A percentile compares a stretch with the other conserved stretches of the same genome.
phyloP scores from a whole-genome alignment of 1,139 yeast species.

The Hansenula anomala region DNA sequence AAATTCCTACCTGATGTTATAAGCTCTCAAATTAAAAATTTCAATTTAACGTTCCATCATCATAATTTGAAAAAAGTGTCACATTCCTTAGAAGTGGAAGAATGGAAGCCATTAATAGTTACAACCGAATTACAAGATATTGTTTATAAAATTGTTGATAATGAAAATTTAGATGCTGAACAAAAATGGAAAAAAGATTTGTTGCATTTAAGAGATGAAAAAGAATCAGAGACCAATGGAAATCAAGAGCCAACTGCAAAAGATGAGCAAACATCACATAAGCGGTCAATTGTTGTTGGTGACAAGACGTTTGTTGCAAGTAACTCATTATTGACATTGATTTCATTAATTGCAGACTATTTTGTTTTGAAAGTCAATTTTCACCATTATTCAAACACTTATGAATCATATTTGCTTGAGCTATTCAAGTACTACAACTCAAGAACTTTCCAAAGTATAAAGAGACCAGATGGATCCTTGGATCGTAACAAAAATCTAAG shows the following conservation, averaged over 20 bases:
- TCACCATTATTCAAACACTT: conserved; percentile 10
- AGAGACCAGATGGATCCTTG: conserved; percentile 16
- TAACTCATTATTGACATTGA: conserved; percentile 26
- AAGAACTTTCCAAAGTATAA: conserved; percentile 25
- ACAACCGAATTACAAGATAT: conserved; percentile 43
- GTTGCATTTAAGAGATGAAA: conserved; percentile 7
- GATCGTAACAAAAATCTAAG: conserved; percentile 30
- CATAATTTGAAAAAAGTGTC: conserved; percentile 40
- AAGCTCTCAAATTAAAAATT: conserved; percentile 61
- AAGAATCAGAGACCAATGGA: conserved; percentile 1
- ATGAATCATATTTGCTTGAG: conserved; percentile 26
- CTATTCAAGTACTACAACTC: conserved; percentile 26
- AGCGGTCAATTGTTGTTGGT: conserved; percentile 35
- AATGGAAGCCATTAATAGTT: conserved; percentile 71
- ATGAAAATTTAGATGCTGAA: conserved; percentile 44
- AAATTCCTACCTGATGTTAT: conserved; percentile 63
- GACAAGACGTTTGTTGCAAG: conserved; percentile 38
- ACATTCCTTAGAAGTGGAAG: conserved; percentile 56
- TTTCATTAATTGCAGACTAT: conserved; percentile 25
- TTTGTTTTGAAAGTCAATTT: conserved; percentile 24
- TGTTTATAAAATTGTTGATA: conserved; percentile 51
- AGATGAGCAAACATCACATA: conserved; percentile 24
- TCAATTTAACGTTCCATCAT: conserved; percentile 53
- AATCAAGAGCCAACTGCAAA: conserved; percentile 6
- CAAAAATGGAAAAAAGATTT: conserved; percentile 15